These are phyloP conservation scores for Trichosphaerium sp. DNA, from an alignment of 78 protist genomes.

Conservation along the genomic window DNA sequence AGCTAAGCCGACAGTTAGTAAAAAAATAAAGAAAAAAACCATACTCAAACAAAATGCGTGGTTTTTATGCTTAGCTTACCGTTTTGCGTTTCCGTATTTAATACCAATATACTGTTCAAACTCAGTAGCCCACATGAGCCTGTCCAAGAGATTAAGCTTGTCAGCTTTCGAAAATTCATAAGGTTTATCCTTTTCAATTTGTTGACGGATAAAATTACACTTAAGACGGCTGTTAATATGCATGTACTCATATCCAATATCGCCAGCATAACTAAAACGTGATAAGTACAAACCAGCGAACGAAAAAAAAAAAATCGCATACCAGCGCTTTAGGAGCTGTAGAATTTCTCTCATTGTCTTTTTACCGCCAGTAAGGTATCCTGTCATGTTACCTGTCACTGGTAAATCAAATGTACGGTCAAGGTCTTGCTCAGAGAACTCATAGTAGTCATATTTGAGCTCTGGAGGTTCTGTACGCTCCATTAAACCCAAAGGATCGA, in stretches of 20 bases:
- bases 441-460: conserved; percentile 32
- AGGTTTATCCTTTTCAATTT: conserved; percentile 28
- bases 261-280: conserved; percentile 29
- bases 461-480: conserved; percentile 27
- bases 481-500: conserved; percentile 33
- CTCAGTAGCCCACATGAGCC: conserved; percentile 59
- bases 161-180: conserved; percentile 5
- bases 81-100: not conserved
- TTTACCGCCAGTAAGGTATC: conserved; percentile 26
- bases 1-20: conserved; percentile 24
- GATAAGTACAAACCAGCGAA: too few relatives aligned
- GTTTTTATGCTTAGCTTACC: not conserved
- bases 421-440: conserved; percentile 50
- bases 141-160: conserved; percentile 29
- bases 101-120: conserved; percentile 42
- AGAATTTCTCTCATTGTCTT: conserved; percentile 37
- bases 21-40: not conserved
- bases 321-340: conserved; percentile 19
- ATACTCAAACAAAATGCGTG: not conserved
- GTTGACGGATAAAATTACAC: conserved; percentile 57
- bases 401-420: conserved; percentile 34
- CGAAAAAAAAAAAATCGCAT: too few relatives aligned
- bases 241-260: conserved; percentile 50
- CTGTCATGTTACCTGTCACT: conserved; percentile 35
- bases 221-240: conserved; percentile 44